phyloP scores from a whole-genome alignment of 805 yeast species.

The Cephaloascus fragrans region DNA sequence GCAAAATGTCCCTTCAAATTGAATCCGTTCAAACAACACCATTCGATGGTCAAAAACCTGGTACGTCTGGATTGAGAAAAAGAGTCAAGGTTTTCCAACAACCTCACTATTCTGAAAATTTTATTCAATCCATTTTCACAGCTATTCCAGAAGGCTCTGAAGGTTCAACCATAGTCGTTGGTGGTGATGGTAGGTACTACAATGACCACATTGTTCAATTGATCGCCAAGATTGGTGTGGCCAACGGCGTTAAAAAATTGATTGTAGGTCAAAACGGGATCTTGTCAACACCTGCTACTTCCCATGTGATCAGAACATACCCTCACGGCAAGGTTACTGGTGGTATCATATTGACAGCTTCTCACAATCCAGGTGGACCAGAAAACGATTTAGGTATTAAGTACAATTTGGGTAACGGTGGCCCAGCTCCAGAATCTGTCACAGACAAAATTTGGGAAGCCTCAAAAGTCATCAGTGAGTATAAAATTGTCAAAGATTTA shows the following conservation, averaged over 20 bases:
- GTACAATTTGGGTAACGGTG: slow-evolving; percentile 91
- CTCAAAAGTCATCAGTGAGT: slow-evolving; percentile 47
- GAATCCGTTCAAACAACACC: slow-evolving; percentile 51
- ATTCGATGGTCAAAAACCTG: slow-evolving; percentile 90
- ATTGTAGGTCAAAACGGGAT: slow-evolving; percentile 85
- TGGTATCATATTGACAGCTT: slow-evolving; percentile 92
- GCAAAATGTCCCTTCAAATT: not conserved
- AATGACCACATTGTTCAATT: slow-evolving; percentile 72
- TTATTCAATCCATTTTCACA: slow-evolving; percentile 75
- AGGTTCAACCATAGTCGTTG: slow-evolving; percentile 74
- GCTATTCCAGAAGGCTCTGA: slow-evolving; percentile 86
- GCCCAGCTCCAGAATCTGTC: slow-evolving; percentile 95
- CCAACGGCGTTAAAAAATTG: slow-evolving; percentile 79
- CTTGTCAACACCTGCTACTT: slow-evolving; percentile 92
- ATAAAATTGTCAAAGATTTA: slow-evolving; percentile 48
- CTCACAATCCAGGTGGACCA: slow-evolving; percentile 98
- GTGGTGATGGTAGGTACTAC: slow-evolving; percentile 96
- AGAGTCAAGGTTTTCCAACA: slow-evolving; percentile 79
- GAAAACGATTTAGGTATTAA: slow-evolving; percentile 87
- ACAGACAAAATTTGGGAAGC: slow-evolving; percentile 78
- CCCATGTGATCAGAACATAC: slow-evolving; percentile 77
- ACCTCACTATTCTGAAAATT: slow-evolving; percentile 81
- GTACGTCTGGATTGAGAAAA: slow-evolving; percentile 94
- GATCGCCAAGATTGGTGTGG: slow-evolving; percentile 80
- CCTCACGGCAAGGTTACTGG: slow-evolving; percentile 58